Evolutionary conservation across 345 rosid species (phyloP).

Genomic region (Raphanus raphanistrum): DNA sequence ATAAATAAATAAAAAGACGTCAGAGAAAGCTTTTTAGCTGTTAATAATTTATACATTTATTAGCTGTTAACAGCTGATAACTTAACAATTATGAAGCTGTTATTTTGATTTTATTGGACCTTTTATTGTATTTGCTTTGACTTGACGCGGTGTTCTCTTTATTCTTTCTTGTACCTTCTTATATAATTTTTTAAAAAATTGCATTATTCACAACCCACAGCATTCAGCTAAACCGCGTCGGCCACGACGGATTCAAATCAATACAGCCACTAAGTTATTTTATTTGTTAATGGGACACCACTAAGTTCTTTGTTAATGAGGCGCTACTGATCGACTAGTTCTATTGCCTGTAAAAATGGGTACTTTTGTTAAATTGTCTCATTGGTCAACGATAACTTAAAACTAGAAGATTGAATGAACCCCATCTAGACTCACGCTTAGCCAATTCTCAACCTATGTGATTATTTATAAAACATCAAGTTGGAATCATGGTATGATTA

Average conservation of each 20-base stretch:
- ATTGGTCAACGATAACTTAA: background rate
- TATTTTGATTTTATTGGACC: slow-evolving; percentile 7
- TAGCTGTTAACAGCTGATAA: slow-evolving; percentile 31
- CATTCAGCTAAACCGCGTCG: slow-evolving; percentile 29
- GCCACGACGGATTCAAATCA: slow-evolving; percentile 19
- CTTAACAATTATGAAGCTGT: slow-evolving; percentile 3
- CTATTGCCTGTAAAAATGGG: background rate
- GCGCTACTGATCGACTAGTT: background rate
- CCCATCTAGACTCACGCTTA: background rate
- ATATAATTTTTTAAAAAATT: background rate
- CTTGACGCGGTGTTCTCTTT: slow-evolving; percentile 13
- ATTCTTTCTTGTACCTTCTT: background rate
- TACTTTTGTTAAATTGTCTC: background rate
- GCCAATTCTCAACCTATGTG: background rate
- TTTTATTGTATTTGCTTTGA: slow-evolving; percentile 17
- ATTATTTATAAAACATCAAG: background rate
- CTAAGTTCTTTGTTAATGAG: background rate
- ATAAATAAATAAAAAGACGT: slow-evolving; percentile 19
- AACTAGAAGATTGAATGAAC: background rate
- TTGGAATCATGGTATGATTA: background rate
- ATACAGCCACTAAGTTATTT: background rate
- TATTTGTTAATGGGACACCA: slow-evolving; percentile 16
- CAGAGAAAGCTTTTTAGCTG: background rate
- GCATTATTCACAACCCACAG: slow-evolving; percentile 3
- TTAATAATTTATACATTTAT: background rate